Percentiles rank a stretch among this genome's conserved stretches.
Conservation (phyloP, 2,329 filamentous ascomycete species). For the Aspergillus awamori region DNA sequence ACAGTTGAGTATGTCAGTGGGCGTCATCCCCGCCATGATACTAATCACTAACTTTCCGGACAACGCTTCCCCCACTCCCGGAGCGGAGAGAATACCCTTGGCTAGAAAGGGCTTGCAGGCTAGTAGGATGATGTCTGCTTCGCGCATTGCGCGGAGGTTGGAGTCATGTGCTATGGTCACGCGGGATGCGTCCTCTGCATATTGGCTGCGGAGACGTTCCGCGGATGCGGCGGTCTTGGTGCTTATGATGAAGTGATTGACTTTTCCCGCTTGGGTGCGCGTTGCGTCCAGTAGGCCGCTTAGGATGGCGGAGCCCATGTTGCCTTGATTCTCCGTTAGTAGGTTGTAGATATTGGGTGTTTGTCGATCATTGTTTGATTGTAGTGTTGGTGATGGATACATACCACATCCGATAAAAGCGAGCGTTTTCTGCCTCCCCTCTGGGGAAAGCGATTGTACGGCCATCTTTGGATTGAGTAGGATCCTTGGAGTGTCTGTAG, state of each 20-base stretch:
- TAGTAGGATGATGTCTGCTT: conserved; percentile 48
- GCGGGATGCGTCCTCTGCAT: conserved; percentile 31
- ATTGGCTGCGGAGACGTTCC: conserved; percentile 33
- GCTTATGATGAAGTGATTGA: conserved; percentile 42
- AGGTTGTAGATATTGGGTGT: neutral
- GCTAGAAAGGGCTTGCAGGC: conserved; percentile 53
- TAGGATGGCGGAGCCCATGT: conserved; percentile 44
- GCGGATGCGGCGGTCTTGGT: conserved; percentile 44
- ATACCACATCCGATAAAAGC: conserved; percentile 26
- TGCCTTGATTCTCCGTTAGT: conserved; percentile 28
- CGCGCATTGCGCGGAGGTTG: conserved; percentile 36
- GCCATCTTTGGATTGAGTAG: conserved; percentile 2
- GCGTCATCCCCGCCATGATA: conserved; percentile 52
- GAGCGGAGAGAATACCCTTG: conserved; percentile 37
- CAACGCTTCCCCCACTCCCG: conserved; percentile 43
- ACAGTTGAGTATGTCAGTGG: conserved; percentile 34
- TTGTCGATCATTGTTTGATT: neutral
- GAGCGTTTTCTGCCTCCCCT: conserved; percentile 6
- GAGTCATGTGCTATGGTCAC: conserved; percentile 38
- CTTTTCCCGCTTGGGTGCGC: conserved; percentile 10
- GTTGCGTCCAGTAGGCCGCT: conserved; percentile 34
- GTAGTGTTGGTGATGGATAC: neutral
- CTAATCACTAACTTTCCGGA: conserved; percentile 53
- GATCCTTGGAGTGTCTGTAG: neutral
- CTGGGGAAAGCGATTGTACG: neutral